Base-by-base conservation (phyloP, 805 yeast genomes). In the Spencermartinsiella europaea region DNA sequence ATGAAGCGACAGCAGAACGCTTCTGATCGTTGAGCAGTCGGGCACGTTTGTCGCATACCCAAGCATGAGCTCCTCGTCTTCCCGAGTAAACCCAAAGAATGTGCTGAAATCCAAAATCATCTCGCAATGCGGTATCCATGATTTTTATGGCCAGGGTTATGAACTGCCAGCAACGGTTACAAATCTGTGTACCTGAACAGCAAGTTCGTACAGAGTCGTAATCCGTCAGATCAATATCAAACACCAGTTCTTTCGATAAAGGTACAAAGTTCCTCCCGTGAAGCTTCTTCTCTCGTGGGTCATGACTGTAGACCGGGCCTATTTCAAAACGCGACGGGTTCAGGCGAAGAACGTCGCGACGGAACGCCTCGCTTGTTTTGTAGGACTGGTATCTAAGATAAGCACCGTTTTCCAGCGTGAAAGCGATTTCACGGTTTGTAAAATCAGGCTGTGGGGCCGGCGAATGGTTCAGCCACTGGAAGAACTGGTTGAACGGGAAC, bases 31-130 rank as follows among this genome's bases (percentile, higher is more conserved):
- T 84, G 51, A 93, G 65, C 1, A 63, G 58, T 47, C 97, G 70
- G 0, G 97, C 96, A 40, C 90, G 70, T 46, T 75, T 67, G 62
- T 93, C 99, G 65, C 95, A 85, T 20, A 93, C 75, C 99, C 99
- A 93, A 60, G 98, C 95, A 73, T 93, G 99, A 14, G 95, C 95
- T 65, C 99, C 99, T 76, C 99, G 85, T 73, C 99, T 84, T 40
- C 99, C 99, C 0, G 96, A 88, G 61, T 87, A 93, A 3, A 91
- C 96, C 98, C 98, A 93, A 42, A 93, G 72, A 61, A 88, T 71
- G 64, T 87, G 82, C 49, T 80, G 69, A 64, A 86, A 90, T 0
- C 96, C 98, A 66, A 93, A 93, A 65, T 91, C 98, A 42, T 87
- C 88, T 44, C 78, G 69, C 44, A 93, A 71, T 0, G 95, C 83